Percentiles rank a stretch among this genome's conserved stretches.
These are phyloP conservation scores for Pichia sorboxylosa DNA, from an alignment of 1,139 yeast species.

Conservation along the genomic window DNA sequence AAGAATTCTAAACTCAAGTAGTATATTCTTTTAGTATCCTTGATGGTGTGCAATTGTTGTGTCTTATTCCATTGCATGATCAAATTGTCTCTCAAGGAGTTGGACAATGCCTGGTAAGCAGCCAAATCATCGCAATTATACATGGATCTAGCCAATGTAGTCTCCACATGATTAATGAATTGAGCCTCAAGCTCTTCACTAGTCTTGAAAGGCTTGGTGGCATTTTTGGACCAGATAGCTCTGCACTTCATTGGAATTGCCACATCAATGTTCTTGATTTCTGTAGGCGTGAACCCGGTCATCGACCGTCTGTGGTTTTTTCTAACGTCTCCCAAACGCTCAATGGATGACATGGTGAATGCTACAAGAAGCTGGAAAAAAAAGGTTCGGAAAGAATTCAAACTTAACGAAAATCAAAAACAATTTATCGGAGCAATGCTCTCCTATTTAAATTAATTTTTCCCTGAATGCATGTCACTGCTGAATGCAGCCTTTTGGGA, in stretches of 20 bases:
- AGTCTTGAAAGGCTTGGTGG: constrained; percentile 37
- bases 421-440: too few relatives aligned
- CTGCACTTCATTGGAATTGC: constrained; percentile 71
- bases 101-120: constrained; percentile 83
- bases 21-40: constrained; percentile 79
- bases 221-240: constrained; percentile 62
- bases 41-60: constrained; percentile 76
- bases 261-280: constrained; percentile 72
- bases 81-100: constrained; percentile 67
- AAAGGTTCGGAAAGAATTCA: too few relatives aligned
- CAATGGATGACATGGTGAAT: too few relatives aligned
- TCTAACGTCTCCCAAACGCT: too few relatives aligned
- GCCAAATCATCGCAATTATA: constrained; percentile 88
- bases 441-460: too few relatives aligned
- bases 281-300: constrained; percentile 87
- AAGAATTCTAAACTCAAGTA: constrained; percentile 80
- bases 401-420: too few relatives aligned
- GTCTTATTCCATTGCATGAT: constrained; percentile 88
- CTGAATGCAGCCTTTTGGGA: too few relatives aligned
- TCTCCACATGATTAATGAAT: constrained; percentile 80
- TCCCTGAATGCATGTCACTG: too few relatives aligned
- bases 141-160: constrained; percentile 77
- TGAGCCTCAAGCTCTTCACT: constrained; percentile 54
- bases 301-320: constrained; percentile 49
- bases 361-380: too few relatives aligned